These are phyloP conservation scores for Termitomyces sp. DNA, from an alignment of 768 basidiomycete genomes.

Conservation along the genomic window DNA sequence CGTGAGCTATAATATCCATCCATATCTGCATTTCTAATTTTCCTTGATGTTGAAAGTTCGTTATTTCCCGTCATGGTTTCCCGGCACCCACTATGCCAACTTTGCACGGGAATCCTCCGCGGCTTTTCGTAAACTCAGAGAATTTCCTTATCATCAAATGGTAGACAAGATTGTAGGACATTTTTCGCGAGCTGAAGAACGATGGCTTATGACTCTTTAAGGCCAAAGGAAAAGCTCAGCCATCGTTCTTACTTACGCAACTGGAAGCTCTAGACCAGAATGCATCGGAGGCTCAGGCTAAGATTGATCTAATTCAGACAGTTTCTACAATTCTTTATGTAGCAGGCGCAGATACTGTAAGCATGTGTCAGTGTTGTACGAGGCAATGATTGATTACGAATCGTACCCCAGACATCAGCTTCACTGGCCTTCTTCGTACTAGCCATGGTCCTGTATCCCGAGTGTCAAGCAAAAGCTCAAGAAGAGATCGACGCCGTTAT, in stretches of 20 bases:
- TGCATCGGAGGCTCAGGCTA: neutral
- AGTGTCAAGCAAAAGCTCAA: conserved; percentile 22
- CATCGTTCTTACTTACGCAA: conserved; percentile 11
- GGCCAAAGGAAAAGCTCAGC: conserved; percentile 9
- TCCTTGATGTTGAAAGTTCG: conserved; percentile 4
- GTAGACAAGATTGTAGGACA: conserved; percentile 11
- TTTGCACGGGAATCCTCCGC: conserved; percentile 9
- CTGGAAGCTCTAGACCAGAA: conserved; percentile 5
- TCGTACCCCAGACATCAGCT: conserved; percentile 16
- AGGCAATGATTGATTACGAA: neutral
- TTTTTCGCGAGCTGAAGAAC: neutral
- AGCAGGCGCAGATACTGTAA: conserved; percentile 14
- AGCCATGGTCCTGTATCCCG: conserved; percentile 23
- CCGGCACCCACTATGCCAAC: conserved; percentile 16
- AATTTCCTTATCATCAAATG: conserved; percentile 15
- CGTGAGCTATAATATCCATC: conserved; percentile 6
- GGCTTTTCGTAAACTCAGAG: conserved; percentile 8
- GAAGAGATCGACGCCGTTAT: conserved; percentile 22
- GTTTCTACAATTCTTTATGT: conserved; percentile 8
- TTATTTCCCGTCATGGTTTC: conserved; percentile 21
- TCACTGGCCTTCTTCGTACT: conserved; percentile 20
- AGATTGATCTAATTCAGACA: conserved; percentile 5
- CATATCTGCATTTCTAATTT: neutral
- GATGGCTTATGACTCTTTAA: neutral
- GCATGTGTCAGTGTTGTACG: neutral